These are phyloP conservation scores for Hypoxylon cercidicola DNA, from an alignment of 495 filamentous ascomycete species.

Conservation along the genomic window DNA sequence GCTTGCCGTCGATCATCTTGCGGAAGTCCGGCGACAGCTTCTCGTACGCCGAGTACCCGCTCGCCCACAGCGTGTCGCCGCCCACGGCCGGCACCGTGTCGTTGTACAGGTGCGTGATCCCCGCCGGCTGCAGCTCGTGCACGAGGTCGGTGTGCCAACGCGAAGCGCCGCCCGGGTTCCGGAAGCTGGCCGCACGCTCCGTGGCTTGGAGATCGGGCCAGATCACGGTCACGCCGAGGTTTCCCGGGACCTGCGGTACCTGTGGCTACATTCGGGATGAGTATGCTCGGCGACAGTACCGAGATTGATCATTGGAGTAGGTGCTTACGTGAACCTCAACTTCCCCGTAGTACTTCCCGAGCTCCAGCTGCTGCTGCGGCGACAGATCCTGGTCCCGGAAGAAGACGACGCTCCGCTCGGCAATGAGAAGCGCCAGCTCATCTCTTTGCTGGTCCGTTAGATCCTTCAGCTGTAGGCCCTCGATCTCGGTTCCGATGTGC, in stretches of 20 bases:
- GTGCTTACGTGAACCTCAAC: constrained; percentile 72
- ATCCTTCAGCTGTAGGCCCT: constrained; percentile 75
- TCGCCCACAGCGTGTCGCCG: constrained; percentile 78
- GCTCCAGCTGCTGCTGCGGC: constrained; percentile 72
- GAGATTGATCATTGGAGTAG: not conserved
- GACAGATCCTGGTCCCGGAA: constrained; percentile 77
- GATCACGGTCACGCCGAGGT: constrained; percentile 71
- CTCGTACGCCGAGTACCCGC: constrained; percentile 75
- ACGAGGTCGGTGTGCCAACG: constrained; percentile 78
- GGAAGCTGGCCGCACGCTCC: constrained; percentile 66
- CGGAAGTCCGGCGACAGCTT: constrained; percentile 76
- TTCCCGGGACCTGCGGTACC: constrained; percentile 74
- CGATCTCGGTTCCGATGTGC: constrained; percentile 78
- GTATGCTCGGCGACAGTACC: not conserved
- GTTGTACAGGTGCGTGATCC: constrained; percentile 75
- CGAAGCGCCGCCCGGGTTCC: constrained; percentile 71
- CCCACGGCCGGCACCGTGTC: constrained; percentile 72
- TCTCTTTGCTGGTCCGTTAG: constrained; percentile 73
- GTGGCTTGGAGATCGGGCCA: constrained; percentile 72
- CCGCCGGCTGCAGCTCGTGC: constrained; percentile 75
- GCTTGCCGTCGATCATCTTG: constrained; percentile 74
- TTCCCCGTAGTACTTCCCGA: constrained; percentile 74
- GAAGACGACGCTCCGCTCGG: constrained; percentile 79
- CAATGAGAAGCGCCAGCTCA: constrained; percentile 76
- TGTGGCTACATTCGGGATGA: constrained; percentile 62